Evolutionary conservation across 441 rosid genomes (phyloP), one percentile per base, ranked within the genome.

Genomic region (Bruguiera hainesii): DNA sequence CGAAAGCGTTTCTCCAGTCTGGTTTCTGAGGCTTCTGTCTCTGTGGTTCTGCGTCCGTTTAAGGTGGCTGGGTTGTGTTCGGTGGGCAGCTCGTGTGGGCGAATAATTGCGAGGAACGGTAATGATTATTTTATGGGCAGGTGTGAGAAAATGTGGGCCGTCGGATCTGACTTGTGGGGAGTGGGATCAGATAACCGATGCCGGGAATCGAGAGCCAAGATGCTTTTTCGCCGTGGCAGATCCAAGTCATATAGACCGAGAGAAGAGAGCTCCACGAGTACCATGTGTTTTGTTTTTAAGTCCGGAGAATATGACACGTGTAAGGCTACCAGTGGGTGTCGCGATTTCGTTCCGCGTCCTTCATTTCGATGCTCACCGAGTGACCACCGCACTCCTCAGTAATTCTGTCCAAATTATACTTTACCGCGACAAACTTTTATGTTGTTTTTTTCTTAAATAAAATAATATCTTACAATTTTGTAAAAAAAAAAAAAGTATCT

Each of bases 131-230:
- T 50, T 65, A 68, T 64, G 60, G 49, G 52, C 35, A 49, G 23
- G n/a, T 15, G 69, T 16, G 72, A 58, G 72, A 5, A 13, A 71
- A 78, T 72, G 58, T 53, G 69, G 63, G 69, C 73, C 76, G 85
- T 76, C 35, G 70, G 85, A 82, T 78, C 21, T 37, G 55, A 52
- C 48, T 69, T 58, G 59, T 67, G 67, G 65, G 64, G 60, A 37
- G 65, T 39, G 79, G 71, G 66, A 81, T 75, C 78, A 65, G 78
- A 61, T 46, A 26, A 18, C 61, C 84, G 84, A 87, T 90, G 84
- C 91, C 66, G 60, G 72, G 97, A 69, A 88, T 88, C 95, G 65
- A 72, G 73, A 62, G 52, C n/a, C 1, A 65, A 85, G 84, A 86
- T 82, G 86, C 88, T 61, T 33, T 42, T 61, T 57, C 42, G 60